A percentile compares a stretch with the other conserved stretches of the same genome.
Conservation (phyloP, 2,329 filamentous ascomycete species). For the Scytalidium lignicola region DNA sequence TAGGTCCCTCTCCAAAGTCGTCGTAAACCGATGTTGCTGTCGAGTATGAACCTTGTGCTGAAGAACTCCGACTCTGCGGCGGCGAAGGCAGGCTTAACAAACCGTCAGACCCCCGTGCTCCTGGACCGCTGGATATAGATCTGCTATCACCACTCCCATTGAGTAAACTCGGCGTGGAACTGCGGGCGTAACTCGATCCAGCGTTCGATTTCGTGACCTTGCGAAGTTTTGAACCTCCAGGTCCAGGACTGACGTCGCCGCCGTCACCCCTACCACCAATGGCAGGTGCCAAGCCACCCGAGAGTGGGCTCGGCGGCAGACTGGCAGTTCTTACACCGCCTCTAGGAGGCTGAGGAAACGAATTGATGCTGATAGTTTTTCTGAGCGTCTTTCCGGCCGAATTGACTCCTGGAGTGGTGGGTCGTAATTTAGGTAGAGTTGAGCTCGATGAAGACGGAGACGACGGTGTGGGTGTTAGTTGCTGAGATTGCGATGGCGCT, state of each 20-base stretch:
- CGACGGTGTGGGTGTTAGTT: conserved; percentile 38
- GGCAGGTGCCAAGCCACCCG: conserved; percentile 34
- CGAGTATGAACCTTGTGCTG: conserved; percentile 86
- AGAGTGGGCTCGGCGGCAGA: conserved; percentile 57
- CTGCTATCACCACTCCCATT: conserved; percentile 76
- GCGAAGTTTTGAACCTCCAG: conserved; percentile 16
- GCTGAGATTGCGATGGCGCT: conserved; percentile 52
- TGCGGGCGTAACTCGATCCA: conserved; percentile 27
- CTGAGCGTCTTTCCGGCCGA: conserved; percentile 65
- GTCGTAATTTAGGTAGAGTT: conserved; percentile 49
- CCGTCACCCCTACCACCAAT: conserved; percentile 18
- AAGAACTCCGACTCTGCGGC: conserved; percentile 84
- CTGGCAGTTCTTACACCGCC: conserved; percentile 54
- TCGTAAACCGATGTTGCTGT: conserved; percentile 88
- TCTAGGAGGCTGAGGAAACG: conserved; percentile 85
- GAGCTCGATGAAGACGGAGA: conserved; percentile 42
- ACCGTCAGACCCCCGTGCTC: conserved; percentile 65
- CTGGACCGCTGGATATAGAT: conserved; percentile 57
- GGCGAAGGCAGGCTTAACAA: conserved; percentile 75
- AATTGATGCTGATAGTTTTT: conserved; percentile 88
- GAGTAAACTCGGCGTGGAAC: conserved; percentile 64
- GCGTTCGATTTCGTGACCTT: conserved; percentile 25
- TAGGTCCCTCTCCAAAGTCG: conserved; percentile 58
- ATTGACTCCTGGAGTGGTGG: conserved; percentile 48
- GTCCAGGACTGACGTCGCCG: conserved; percentile 15